A percentile compares a stretch with the other conserved stretches of the same genome.
Evolutionary conservation across 306 rosid species (phyloP).

Genomic region (Dalbergia oliveri): DNA sequence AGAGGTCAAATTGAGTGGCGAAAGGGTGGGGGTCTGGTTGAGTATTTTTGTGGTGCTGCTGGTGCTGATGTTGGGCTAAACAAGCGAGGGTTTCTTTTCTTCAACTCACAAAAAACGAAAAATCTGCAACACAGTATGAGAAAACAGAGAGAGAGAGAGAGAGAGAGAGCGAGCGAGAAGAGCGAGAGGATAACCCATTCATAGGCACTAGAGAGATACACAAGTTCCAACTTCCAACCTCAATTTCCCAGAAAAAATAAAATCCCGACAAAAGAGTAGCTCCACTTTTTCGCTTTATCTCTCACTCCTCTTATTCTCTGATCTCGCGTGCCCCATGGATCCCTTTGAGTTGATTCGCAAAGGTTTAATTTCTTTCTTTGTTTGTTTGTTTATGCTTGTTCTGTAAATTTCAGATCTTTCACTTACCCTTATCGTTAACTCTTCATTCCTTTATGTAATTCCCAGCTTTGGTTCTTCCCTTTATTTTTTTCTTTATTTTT

Average conservation of each 20-base stretch:
- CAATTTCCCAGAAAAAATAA: constrained; percentile 27
- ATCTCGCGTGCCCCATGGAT: constrained; percentile 61
- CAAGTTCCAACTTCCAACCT: constrained; percentile 31
- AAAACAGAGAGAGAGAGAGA: background rate
- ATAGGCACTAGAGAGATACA: background rate
- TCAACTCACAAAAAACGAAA: background rate
- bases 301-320: background rate
- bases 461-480: background rate
- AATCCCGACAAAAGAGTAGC: background rate
- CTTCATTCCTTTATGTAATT: background rate
- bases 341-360: constrained; percentile 71
- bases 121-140: no score
- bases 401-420: constrained; percentile 49
- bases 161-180: background rate
- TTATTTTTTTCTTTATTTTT: background rate
- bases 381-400: background rate
- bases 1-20: constrained; percentile 76
- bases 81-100: constrained; percentile 62
- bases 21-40: constrained; percentile 60
- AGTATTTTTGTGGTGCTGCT: constrained; percentile 56
- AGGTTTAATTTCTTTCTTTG: constrained; percentile 51
- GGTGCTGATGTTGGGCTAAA: constrained; percentile 40
- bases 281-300: constrained; percentile 24
- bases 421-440: constrained; percentile 9
- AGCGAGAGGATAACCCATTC: constrained; percentile 45